phyloP scores from a whole-genome alignment of 768 basidiomycete species.

The Sistotremastrum suecicum region DNA sequence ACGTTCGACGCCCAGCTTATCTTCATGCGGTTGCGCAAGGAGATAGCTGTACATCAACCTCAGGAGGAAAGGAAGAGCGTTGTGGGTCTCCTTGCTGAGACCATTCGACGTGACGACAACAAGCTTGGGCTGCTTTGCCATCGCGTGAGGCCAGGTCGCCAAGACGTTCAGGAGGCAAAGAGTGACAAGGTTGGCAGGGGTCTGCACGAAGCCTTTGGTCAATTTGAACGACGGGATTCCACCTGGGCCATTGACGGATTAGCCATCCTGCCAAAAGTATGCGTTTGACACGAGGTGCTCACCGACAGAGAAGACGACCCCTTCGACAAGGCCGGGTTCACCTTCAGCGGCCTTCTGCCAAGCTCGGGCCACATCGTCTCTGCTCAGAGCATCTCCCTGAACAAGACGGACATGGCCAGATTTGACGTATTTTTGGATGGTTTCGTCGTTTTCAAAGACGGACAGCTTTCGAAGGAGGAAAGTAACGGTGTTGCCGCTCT shows the following conservation, averaged over 20 bases:
- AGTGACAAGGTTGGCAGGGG: conserved; percentile 45
- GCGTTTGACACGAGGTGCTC: conserved; percentile 8
- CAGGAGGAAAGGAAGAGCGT: conserved; percentile 30
- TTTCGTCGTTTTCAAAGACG: conserved; percentile 38
- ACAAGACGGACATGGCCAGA: conserved; percentile 38
- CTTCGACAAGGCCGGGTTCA: conserved; percentile 27
- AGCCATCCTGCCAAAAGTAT: background rate
- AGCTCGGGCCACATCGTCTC: conserved; percentile 34
- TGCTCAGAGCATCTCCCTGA: conserved; percentile 45
- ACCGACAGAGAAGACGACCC: conserved; percentile 52
- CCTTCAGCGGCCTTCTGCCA: conserved; percentile 31
- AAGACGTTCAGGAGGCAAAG: conserved; percentile 40
- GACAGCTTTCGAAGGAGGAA: conserved; percentile 42
- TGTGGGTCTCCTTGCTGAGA: conserved; percentile 30
- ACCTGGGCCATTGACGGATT: conserved; percentile 19
- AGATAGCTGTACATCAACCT: conserved; percentile 35
- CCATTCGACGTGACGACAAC: conserved; percentile 42
- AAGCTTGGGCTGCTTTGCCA: conserved; percentile 29
- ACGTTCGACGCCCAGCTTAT: conserved; percentile 50
- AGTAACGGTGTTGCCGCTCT: conserved; percentile 42
- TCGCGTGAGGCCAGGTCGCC: conserved; percentile 31
- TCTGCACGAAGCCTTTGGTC: conserved; percentile 32
- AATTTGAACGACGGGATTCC: conserved; percentile 31
- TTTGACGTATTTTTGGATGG: conserved; percentile 36
- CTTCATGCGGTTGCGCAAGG: conserved; percentile 33